A percentile compares a stretch with the other conserved stretches of the same genome.
These are phyloP conservation scores for Ophiostoma australiae DNA, from an alignment of 2,329 filamentous ascomycete species.

Conservation along the genomic window DNA sequence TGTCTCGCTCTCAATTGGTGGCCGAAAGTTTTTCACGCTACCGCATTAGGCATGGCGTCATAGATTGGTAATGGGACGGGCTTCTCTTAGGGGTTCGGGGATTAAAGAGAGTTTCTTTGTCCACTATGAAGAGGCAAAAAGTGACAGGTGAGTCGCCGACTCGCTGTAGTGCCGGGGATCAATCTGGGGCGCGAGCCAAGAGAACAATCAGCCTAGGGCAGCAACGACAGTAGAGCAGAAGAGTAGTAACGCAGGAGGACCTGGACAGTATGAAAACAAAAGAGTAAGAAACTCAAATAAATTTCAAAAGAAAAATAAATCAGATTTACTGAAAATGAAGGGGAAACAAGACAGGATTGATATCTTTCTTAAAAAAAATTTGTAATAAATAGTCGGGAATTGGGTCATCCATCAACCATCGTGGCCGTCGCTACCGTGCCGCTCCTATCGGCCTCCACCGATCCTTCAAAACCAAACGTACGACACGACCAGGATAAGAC, in stretches of 20 bases:
- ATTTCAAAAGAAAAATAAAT: not conserved
- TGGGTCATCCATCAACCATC: not conserved
- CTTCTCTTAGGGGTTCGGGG: conserved; percentile 1
- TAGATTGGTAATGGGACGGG: not conserved
- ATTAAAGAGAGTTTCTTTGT: not conserved
- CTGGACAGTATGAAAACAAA: not conserved
- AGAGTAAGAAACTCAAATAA: no score
- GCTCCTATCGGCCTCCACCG: not conserved
- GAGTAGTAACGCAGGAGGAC: not conserved
- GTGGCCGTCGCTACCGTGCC: not conserved
- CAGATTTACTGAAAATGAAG: not conserved
- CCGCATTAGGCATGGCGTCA: conserved; percentile 12
- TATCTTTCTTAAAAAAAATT: not conserved
- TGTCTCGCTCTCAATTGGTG: not conserved
- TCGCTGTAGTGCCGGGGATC: not conserved
- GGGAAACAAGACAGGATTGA: not conserved
- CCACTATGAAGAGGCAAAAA: not conserved
- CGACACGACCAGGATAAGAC: not conserved
- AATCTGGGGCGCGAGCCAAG: not conserved
- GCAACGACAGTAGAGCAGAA: no score
- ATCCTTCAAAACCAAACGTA: not conserved
- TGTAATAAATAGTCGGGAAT: not conserved
- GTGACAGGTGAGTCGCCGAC: not conserved
- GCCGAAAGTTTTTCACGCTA: not conserved
- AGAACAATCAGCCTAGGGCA: not conserved